These are phyloP conservation scores for Russula sp. DNA, from an alignment of 768 basidiomycete species.

Conservation along the genomic window DNA sequence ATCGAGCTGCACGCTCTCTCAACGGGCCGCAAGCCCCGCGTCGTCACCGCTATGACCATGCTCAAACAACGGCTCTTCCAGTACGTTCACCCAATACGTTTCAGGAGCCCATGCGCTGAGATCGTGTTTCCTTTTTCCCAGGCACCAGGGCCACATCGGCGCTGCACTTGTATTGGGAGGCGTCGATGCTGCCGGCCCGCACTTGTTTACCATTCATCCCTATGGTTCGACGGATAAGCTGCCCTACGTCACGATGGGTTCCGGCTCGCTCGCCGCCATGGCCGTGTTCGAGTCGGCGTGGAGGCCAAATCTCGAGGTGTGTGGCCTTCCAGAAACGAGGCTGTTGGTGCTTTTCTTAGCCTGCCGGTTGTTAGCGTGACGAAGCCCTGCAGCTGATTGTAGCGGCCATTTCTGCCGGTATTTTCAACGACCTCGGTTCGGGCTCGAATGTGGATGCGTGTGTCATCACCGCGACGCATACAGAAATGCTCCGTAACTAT, in stretches of 20 bases:
- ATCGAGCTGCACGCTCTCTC: slow-evolving; percentile 90
- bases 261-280: slow-evolving; percentile 95
- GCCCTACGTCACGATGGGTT: slow-evolving; percentile 98
- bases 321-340: slow-evolving; percentile 24
- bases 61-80: slow-evolving; percentile 91
- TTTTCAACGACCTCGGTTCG: slow-evolving; percentile 98
- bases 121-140: slow-evolving; percentile 29
- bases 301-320: slow-evolving; percentile 74
- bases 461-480: slow-evolving; percentile 79
- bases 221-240: slow-evolving; percentile 99
- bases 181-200: slow-evolving; percentile 89
- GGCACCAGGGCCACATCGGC: slow-evolving; percentile 90
- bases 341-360: slow-evolving; percentile 13
- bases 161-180: slow-evolving; percentile 96
- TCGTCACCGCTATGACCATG: slow-evolving; percentile 99
- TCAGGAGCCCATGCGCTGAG: background rate
- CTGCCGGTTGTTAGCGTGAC: slow-evolving; percentile 47
- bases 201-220: slow-evolving; percentile 92
- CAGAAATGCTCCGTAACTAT: slow-evolving; percentile 92
- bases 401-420: slow-evolving; percentile 87
- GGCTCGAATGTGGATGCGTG: slow-evolving; percentile 99
- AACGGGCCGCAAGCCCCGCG: slow-evolving; percentile 85
- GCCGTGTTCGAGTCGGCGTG: slow-evolving; percentile 90
- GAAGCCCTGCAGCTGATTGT: slow-evolving; percentile 81
- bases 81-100: slow-evolving; percentile 36